phyloP scores from a whole-genome alignment of 2,329 filamentous ascomycete genomes.

The Scedosporium minutisporum region DNA sequence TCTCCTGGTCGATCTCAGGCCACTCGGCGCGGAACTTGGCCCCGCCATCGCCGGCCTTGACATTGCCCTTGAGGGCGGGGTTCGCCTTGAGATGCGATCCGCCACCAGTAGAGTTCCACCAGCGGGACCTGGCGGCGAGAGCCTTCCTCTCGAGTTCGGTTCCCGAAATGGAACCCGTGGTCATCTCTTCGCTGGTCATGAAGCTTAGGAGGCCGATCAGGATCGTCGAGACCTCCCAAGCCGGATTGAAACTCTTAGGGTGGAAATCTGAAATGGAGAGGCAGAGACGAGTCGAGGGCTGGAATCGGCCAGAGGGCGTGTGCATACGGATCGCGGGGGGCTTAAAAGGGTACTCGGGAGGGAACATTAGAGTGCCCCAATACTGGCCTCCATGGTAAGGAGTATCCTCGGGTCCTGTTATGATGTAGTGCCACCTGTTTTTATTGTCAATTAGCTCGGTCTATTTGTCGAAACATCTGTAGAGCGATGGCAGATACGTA shows the following conservation, averaged over 20 bases:
- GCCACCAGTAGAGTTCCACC: conserved; percentile 95
- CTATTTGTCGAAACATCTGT: neutral
- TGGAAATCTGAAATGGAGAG: conserved; percentile 97
- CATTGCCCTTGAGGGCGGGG: conserved; percentile 57
- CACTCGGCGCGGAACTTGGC: conserved; percentile 84
- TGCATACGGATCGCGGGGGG: conserved; percentile 98
- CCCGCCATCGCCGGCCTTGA: conserved; percentile 87
- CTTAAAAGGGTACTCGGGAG: conserved; percentile 92
- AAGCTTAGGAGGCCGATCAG: conserved; percentile 89
- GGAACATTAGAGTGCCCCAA: conserved; percentile 95
- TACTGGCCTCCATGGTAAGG: conserved; percentile 94
- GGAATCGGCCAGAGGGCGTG: conserved; percentile 90
- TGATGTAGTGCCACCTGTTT: conserved; percentile 80
- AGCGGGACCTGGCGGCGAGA: conserved; percentile 68
- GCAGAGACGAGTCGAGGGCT: conserved; percentile 83
- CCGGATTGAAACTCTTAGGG: conserved; percentile 94
- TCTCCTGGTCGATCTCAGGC: conserved; percentile 81
- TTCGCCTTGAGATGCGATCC: conserved; percentile 56
- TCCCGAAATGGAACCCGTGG: conserved; percentile 77
- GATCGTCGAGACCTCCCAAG: conserved; percentile 96
- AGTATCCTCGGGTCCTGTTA: conserved; percentile 87
- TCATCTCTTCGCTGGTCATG: conserved; percentile 99
- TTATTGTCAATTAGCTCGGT: conserved; percentile 8
- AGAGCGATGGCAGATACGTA: conserved; percentile 27
- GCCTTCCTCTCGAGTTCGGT: conserved; percentile 68